Base-by-base conservation (phyloP, 2,329 filamentous ascomycete species). In the Aspergillus floridensis region DNA sequence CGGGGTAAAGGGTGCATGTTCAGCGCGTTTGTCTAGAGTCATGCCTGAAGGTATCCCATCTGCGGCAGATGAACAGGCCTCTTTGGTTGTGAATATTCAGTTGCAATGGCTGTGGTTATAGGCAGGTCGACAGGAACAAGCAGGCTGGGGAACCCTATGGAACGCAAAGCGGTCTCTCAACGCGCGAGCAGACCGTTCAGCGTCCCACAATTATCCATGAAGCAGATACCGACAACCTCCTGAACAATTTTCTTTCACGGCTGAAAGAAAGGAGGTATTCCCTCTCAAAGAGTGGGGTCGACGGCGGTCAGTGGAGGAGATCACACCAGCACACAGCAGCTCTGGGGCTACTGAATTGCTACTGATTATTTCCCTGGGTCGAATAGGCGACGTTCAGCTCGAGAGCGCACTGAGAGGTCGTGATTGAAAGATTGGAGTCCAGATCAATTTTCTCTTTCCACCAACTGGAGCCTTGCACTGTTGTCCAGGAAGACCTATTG, bases 121-220 rank as follows among this genome's bases (percentile, higher is more conserved):
- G 48, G 46, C 35, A 24, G 49, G 49, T 50, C 48, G 56, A 56
- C 22, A 53, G 59, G 55, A 49, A 47, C 51, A 58, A 59, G 63
- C 69, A 75, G 75, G 76, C 74, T 76, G 76, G 74, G 75, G 77
- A 77, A 77, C 74, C 77, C 75, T 74, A 80, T 80, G 78, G 78
- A 80, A 81, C 77, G 79, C 79, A 79, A 79, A 79, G 74, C 76
- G 76, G 77, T 74, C 78, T 79, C 79, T 80, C 79, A 77, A 61
- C 66, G 61, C 68, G 67, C 71, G 78, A 80, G 79, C 68, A 76
- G 77, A 80, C 77, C 77, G 76, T 79, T 79, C 68, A 65, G 77
- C 78, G 77, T 79, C 77, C 79, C 78, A 80, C 77, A 78, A 74
- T 72, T 73, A 70, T 75, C 75, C 76, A 78, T 80, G 65, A 71